A percentile compares a stretch with the other conserved stretches of the same genome.
phyloP scores from a whole-genome alignment of 768 basidiomycete species.

The Amyloporia xantha region DNA sequence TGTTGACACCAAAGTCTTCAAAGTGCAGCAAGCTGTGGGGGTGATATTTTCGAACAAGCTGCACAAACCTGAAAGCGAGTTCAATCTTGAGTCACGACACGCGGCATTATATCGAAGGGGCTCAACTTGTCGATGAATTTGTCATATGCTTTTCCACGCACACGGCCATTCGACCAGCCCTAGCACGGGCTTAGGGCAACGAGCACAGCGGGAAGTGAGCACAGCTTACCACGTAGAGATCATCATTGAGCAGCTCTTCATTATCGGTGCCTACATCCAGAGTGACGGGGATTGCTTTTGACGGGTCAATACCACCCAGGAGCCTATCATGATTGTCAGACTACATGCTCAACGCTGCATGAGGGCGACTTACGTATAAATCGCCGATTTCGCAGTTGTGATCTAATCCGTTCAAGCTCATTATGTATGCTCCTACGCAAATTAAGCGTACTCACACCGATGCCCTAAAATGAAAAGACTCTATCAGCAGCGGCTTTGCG shows the following conservation, averaged over 20 bases:
- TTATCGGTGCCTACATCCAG: constrained; percentile 80
- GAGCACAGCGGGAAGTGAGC: not conserved
- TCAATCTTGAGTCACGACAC: not conserved
- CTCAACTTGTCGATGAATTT: constrained; percentile 72
- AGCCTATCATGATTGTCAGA: constrained; percentile 31
- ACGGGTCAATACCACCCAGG: constrained; percentile 60
- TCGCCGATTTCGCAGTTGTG: constrained; percentile 69
- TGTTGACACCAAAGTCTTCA: constrained; percentile 78
- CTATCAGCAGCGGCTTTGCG: not conserved
- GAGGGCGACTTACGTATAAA: constrained; percentile 51
- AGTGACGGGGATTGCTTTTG: constrained; percentile 49
- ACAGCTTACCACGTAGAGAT: constrained; percentile 54
- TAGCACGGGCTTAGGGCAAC: constrained; percentile 22
- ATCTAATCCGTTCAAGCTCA: constrained; percentile 47
- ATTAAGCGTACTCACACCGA: constrained; percentile 23
- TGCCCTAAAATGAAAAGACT: constrained; percentile 22
- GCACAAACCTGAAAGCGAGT: constrained; percentile 75
- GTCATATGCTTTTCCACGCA: constrained; percentile 72
- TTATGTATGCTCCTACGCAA: not conserved
- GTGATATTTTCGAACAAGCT: constrained; percentile 66
- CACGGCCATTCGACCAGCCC: constrained; percentile 68
- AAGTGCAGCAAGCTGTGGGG: constrained; percentile 70
- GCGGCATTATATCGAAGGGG: not conserved
- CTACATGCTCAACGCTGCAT: not conserved
- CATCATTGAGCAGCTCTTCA: constrained; percentile 51